Conservation (phyloP, 352 stramenopile genomes). For the Globisporangium cystogenes region DNA sequence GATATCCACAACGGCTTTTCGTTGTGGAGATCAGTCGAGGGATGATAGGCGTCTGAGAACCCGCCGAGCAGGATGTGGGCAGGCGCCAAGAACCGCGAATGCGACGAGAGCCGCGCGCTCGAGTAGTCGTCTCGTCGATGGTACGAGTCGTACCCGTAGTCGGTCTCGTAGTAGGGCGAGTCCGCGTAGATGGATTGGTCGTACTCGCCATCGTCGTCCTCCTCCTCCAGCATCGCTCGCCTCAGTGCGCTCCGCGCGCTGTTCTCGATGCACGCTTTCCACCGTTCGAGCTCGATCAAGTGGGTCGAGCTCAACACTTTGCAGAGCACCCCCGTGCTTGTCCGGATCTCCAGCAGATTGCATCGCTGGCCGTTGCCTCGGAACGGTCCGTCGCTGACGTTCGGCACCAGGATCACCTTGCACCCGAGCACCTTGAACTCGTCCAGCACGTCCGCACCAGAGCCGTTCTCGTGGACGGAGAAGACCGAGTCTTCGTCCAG, state of each 20-base stretch:
- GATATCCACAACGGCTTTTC: conserved; percentile 67
- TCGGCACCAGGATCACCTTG: conserved; percentile 61
- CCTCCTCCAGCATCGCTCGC: conserved; percentile 9
- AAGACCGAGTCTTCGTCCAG: conserved; percentile 65
- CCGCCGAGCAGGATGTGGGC: conserved; percentile 59
- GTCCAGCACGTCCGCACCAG: conserved; percentile 53
- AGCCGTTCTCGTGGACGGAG: conserved; percentile 68
- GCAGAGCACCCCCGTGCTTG: conserved; percentile 29
- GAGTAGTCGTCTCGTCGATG: conserved; percentile 6
- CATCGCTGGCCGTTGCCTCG: conserved; percentile 16
- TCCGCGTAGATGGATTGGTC: conserved; percentile 21
- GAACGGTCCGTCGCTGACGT: conserved; percentile 42
- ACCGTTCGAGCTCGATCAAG: conserved; percentile 55
- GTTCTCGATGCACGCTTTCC: conserved; percentile 66
- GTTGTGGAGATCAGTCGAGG: conserved; percentile 35
- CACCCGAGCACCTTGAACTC: conserved; percentile 57
- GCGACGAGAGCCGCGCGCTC: conserved; percentile 8
- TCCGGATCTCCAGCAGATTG: conserved; percentile 58
- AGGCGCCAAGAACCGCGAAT: conserved; percentile 20
- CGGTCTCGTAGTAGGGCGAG: conserved; percentile 13
- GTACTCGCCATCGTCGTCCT: conserved; percentile 26
- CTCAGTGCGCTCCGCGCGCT: conserved; percentile 36
- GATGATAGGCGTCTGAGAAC: conserved; percentile 67
- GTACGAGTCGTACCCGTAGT: conserved; percentile 3
- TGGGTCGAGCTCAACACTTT: conserved; percentile 68